These are phyloP conservation scores for Sporothrix schenckii DNA, from an alignment of 2,329 filamentous ascomycete genomes.

Conservation along the genomic window DNA sequence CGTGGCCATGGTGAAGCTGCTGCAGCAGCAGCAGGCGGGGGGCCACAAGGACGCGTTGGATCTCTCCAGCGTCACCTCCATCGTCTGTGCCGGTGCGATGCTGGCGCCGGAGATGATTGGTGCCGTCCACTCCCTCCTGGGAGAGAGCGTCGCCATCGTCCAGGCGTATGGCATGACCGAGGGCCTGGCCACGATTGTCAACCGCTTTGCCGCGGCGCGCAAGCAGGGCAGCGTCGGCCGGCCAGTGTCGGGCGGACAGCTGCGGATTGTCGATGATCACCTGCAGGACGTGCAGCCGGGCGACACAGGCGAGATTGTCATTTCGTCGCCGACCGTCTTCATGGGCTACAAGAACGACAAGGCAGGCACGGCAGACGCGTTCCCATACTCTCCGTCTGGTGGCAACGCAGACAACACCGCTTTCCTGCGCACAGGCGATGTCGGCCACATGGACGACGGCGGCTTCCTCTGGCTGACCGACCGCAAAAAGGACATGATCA, in stretches of 20 bases:
- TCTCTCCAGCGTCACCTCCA: not conserved
- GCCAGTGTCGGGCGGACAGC: not conserved
- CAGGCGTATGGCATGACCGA: conserved; percentile 27
- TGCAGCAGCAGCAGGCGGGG: not conserved
- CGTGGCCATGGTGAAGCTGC: conserved; percentile 26
- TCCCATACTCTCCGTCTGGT: not conserved
- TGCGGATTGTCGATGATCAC: conserved; percentile 17
- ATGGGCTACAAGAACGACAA: conserved; percentile 23
- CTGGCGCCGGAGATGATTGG: conserved; percentile 26
- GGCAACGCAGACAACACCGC: not conserved
- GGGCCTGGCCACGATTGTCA: conserved; percentile 11
- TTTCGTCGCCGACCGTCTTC: conserved; percentile 9
- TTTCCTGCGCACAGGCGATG: not conserved
- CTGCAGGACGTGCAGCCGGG: conserved; percentile 10
- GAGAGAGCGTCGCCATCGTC: not conserved
- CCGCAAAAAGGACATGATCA: conserved; percentile 29
- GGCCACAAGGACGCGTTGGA: not conserved
- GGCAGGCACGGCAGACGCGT: not conserved
- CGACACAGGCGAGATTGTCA: conserved; percentile 7
- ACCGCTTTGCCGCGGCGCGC: not conserved
- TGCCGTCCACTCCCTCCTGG: conserved; percentile 11
- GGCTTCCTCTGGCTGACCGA: conserved; percentile 27
- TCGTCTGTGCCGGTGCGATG: conserved; percentile 10
- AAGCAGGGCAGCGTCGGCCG: conserved; percentile 24
- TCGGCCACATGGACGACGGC: conserved; percentile 14